phyloP scores from a whole-genome alignment of 305 asterid species.

The Fraxinus platypoda region DNA sequence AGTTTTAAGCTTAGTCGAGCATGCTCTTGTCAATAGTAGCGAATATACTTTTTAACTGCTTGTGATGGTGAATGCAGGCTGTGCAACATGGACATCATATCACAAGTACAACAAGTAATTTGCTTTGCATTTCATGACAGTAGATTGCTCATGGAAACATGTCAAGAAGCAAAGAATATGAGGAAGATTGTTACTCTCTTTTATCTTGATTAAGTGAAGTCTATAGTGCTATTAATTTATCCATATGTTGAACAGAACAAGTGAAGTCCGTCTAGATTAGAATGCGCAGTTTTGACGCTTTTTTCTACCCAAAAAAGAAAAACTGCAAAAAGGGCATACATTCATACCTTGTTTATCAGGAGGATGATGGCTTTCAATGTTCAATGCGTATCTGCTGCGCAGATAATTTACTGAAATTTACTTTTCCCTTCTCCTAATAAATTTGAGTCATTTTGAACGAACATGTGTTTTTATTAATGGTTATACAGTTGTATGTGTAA shows the following conservation, averaged over 20 bases:
- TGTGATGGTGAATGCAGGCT: conserved; percentile 53
- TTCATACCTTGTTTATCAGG: conserved; percentile 14
- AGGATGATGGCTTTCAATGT: background rate
- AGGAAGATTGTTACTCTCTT: conserved; percentile 94
- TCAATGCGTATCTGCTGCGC: background rate
- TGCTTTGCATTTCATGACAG: conserved; percentile 99
- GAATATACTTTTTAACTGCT: background rate
- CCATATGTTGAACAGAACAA: conserved; percentile 20
- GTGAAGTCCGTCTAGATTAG: conserved; percentile 18
- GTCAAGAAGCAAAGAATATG: conserved; percentile 93
- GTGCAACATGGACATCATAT: conserved; percentile 97
- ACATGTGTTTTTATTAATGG: background rate
- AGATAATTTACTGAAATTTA: background rate
- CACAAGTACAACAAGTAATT: conserved; percentile 94
- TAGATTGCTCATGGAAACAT: conserved; percentile 92
- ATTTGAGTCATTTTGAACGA: background rate
- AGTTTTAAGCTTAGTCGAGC: background rate
- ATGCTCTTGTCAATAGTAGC: background rate
- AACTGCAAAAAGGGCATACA: conserved; percentile 7
- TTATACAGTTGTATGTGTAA: background rate
- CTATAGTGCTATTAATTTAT: conserved; percentile 11
- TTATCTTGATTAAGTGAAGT: conserved; percentile 66
- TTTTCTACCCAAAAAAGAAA: background rate
- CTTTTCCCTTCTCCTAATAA: background rate
- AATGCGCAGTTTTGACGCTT: conserved; percentile 6